Evolutionary conservation across 2,329 filamentous ascomycete species (phyloP).

Genomic region (Gliomastix tumulicola): DNA sequence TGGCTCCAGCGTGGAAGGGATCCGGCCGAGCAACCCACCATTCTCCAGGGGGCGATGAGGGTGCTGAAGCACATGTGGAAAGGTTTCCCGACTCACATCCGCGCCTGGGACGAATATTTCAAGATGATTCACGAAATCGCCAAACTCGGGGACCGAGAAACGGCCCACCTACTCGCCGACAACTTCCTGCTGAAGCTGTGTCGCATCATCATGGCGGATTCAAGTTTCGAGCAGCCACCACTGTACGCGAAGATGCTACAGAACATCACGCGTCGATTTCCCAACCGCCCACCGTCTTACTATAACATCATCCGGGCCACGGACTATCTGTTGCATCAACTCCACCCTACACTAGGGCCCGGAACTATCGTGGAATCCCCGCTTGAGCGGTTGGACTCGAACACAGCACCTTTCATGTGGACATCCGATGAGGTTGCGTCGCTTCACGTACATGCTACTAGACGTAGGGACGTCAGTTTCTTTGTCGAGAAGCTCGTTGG

Average conservation of each 20-base stretch:
- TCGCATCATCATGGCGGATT: constrained; percentile 55
- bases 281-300: constrained; percentile 46
- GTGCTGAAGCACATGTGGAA: constrained; percentile 53
- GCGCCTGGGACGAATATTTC: constrained; percentile 74
- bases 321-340: constrained; percentile 32
- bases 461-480: constrained; percentile 31
- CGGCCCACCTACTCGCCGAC: constrained; percentile 49
- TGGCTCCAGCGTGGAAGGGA: no score
- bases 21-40: not conserved
- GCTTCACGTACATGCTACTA: constrained; percentile 30
- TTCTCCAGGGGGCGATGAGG: constrained; percentile 23
- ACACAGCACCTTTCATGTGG: constrained; percentile 31
- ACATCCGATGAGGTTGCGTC: constrained; percentile 37
- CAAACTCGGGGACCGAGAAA: constrained; percentile 51
- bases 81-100: constrained; percentile 52
- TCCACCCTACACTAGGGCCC: constrained; percentile 28
- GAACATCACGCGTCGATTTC: constrained; percentile 41
- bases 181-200: constrained; percentile 54
- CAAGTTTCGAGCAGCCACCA: constrained; percentile 36
- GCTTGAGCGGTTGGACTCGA: constrained; percentile 27
- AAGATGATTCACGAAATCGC: constrained; percentile 62
- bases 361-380: constrained; percentile 29
- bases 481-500: constrained; percentile 61
- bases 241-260: constrained; percentile 51
- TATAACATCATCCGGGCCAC: constrained; percentile 44